Percentiles rank a stretch among this genome's conserved stretches.
Conservation (phyloP, 1,284 basidiomycete species). For the Heterobasidion parviporum region DNA sequence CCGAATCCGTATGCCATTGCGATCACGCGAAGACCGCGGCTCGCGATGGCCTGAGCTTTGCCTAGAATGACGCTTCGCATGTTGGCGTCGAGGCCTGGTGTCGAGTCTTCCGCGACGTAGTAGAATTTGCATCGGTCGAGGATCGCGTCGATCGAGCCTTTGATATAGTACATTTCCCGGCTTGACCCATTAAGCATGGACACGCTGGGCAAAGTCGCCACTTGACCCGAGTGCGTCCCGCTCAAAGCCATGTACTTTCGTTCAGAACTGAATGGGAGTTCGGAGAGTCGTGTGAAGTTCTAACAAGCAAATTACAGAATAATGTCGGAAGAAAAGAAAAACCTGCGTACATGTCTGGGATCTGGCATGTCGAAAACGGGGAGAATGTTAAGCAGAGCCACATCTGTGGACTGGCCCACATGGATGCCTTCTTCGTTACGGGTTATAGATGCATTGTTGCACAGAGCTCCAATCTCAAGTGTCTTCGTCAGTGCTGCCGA, state of each 20-base stretch:
- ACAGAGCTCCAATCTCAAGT: constrained; percentile 61
- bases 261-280: constrained; percentile 88
- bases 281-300: constrained; percentile 72
- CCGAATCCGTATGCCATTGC: constrained; percentile 86
- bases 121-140: constrained; percentile 83
- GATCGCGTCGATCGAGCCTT: constrained; percentile 87
- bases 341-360: constrained; percentile 50
- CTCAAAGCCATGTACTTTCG: constrained; percentile 89
- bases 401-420: constrained; percentile 90
- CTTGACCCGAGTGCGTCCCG: constrained; percentile 43
- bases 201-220: constrained; percentile 23
- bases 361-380: constrained; percentile 64
- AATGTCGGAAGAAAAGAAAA: constrained; percentile 2
- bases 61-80: constrained; percentile 59
- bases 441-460: constrained; percentile 61
- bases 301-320: constrained; percentile 16
- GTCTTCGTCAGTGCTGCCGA: constrained; percentile 55
- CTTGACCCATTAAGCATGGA: constrained; percentile 26
- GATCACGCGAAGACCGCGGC: constrained; percentile 78
- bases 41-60: constrained; percentile 66
- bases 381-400: constrained; percentile 85
- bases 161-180: constrained; percentile 79
- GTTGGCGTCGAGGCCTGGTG: constrained; percentile 64
- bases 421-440: constrained; percentile 67
- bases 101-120: constrained; percentile 80